Conservation (phyloP, 805 yeast species). For the Barnettozyma californica region DNA sequence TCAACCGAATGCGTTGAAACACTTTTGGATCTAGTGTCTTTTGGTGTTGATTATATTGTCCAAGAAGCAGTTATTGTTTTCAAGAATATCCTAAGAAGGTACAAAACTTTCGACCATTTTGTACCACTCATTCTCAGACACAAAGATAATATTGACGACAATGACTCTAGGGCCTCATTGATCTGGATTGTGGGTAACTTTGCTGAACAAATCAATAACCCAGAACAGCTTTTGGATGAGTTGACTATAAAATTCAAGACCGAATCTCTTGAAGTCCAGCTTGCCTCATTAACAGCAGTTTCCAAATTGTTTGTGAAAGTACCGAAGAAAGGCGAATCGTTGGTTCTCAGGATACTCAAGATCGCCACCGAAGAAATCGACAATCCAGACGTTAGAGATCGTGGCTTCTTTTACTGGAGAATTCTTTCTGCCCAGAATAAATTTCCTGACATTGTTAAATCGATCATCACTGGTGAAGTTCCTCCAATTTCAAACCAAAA, state of each 20-base stretch:
- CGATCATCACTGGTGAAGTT: constrained; percentile 52
- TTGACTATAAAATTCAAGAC: constrained; percentile 45
- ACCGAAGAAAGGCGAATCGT: constrained; percentile 48
- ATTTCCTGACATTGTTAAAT: constrained; percentile 36
- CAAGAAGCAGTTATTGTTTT: constrained; percentile 78
- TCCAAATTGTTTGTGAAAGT: constrained; percentile 59
- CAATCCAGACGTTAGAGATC: constrained; percentile 81
- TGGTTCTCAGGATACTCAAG: constrained; percentile 56
- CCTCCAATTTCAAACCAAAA: constrained; percentile 65
- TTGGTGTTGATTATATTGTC: constrained; percentile 65
- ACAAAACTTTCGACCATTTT: constrained; percentile 52
- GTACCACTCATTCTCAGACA: constrained; percentile 37
- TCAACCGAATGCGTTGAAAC: constrained; percentile 61
- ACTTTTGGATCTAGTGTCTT: constrained; percentile 51
- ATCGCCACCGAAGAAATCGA: constrained; percentile 68
- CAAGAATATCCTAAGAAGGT: constrained; percentile 70
- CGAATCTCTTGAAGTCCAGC: constrained; percentile 71
- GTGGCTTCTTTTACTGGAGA: constrained; percentile 86
- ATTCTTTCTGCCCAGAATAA: constrained; percentile 49
- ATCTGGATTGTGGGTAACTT: constrained; percentile 84
- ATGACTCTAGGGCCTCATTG: constrained; percentile 72
- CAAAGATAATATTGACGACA: constrained; percentile 56
- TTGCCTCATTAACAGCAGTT: constrained; percentile 65
- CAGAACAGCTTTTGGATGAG: constrained; percentile 36
- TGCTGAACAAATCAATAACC: constrained; percentile 41